Evolutionary conservation across 768 basidiomycete species (phyloP), one percentile per base, ranked within the genome.

Genomic region (Podaxis sp.): DNA sequence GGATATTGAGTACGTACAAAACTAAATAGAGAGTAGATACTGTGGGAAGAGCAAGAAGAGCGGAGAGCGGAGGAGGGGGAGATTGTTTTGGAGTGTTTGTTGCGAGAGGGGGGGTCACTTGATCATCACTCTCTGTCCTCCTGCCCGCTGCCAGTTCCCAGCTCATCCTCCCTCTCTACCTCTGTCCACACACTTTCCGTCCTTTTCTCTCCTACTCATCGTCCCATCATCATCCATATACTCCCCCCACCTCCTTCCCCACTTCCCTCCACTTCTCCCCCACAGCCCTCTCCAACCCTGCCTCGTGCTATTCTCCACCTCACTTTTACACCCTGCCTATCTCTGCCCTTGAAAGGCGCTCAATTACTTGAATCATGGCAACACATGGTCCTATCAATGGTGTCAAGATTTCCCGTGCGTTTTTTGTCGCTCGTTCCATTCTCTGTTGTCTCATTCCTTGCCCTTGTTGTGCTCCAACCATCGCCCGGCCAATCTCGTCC

Each of bases 321-420:
- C 46, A 46, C 40, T 17, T 54, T 44, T 44, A 20, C 63, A 13
- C 30, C 38, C 10, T 20, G 28, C 40, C 20, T n/a, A 3, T 52
- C 40, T 53, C 46, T 24, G 48, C 51, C 56, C 56, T 30, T 37
- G 49, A 56, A 59, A 56, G 60, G 62, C 62, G 57, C 64, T 38
- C 46, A 54, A 48, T 36, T 50, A 4, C 33, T n/a, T 36, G 11
- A 58, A 75, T 76, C 74, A 91, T 91, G 89, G 79, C 87, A 61
- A 87, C 85, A 63, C 87, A 90, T 77, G 88, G 82, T 70, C 91
- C 91, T 74, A 91, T 93, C 79, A 93, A 92, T 77, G 91, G 91
- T 70, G 88, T 92, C 77, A 92, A 90, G 82, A 84, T 91, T 72
- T 91, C 89, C 75, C 84, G 91, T 92, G 75, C 79, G 90, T 89